These are phyloP conservation scores for Gossypium longicalyx DNA, from an alignment of 345 rosid genomes.

Conservation along the genomic window DNA sequence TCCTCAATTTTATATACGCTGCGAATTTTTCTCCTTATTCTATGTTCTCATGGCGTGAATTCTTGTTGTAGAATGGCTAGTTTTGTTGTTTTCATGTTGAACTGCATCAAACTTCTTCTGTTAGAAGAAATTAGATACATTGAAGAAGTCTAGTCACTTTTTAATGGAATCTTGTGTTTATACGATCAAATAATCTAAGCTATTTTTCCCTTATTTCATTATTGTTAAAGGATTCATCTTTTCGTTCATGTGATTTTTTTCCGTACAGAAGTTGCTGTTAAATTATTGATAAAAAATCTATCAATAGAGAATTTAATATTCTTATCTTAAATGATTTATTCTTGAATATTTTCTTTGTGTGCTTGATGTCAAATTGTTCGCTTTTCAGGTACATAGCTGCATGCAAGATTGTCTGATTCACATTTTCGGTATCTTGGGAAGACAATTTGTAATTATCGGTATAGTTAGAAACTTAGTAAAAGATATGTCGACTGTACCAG, in stretches of 20 bases:
- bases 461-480: neutral
- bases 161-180: neutral
- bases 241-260: neutral
- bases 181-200: neutral
- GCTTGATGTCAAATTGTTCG: neutral
- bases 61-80: neutral
- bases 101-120: neutral
- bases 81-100: neutral
- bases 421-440: neutral
- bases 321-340: neutral
- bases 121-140: neutral
- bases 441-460: neutral
- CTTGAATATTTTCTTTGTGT: neutral
- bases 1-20: neutral
- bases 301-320: neutral
- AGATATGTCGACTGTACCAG: slow-evolving; percentile 66
- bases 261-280: neutral
- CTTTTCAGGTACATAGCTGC: slow-evolving; percentile 3
- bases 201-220: neutral
- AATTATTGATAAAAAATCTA: neutral
- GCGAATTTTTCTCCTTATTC: neutral
- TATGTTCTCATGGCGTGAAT: neutral
- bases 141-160: neutral
- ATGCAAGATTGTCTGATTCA: neutral
- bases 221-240: neutral